Evolutionary conservation across 129 eudicot species (phyloP), one percentile per base, ranked within the genome.

Genomic region (Rutidosis leptorrhynchoides): DNA sequence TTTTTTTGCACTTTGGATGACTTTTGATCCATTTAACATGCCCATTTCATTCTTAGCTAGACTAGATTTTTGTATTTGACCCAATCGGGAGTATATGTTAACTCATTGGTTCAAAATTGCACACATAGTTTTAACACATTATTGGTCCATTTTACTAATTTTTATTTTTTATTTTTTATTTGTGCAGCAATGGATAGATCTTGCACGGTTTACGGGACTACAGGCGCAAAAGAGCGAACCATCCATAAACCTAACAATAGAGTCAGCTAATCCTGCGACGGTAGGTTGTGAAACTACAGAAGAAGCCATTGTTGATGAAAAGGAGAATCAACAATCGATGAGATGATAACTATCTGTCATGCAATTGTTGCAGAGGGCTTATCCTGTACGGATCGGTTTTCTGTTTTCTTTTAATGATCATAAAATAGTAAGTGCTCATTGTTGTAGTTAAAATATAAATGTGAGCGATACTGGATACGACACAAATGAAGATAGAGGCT

Each of bases 181-280:
- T 64, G 7, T 78, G 80, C 99, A 93, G 99, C 99, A 89, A 93
- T 93, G 99, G 99, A 69, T 93, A 25, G 99, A 93, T 86, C 83
- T 93, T 67, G 99, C 99, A 37, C 82, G 95, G 37, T 77, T 68
- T 75, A 93, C 95, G 11, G 99, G 99, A 62, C 77, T 93, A 64
- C 99, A 93, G 67, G 54, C 95, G 56, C 88, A 79, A 64, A 86
- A 86, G 81, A 79, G 74, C 64, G 94, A 87, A 77, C 46, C 83
- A 16, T 16, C 67, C 6, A 14, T 71, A 6, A 23, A 63, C 25
- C 69, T 70, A 78, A 64, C 77, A 65, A 69, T 71, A 27, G 90
- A 85, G 68, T 8, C 87, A 66, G 72, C 80, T 62, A 83, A 70
- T 53, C 63, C 76, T 61, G 76, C 89, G 64, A 53, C 89, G 48